A percentile compares a stretch with the other conserved stretches of the same genome.
Evolutionary conservation across 345 rosid genomes (phyloP).

Genomic region (Schrenkiella parvula): DNA sequence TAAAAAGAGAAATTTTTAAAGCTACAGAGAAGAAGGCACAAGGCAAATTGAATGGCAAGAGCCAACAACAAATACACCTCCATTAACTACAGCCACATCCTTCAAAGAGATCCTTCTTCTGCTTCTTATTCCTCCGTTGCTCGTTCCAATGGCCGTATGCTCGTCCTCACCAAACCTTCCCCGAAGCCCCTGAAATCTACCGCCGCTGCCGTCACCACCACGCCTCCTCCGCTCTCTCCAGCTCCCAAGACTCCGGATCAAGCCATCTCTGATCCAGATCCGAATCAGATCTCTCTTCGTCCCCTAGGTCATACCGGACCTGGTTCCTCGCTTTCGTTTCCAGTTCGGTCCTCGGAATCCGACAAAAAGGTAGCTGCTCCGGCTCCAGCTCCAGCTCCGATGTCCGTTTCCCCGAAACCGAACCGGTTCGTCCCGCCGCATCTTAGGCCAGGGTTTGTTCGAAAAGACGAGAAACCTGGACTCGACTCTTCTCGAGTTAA

Average conservation of each 20-base stretch:
- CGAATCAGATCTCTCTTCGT: constrained; percentile 60
- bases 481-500: constrained; percentile 10
- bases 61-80: constrained; percentile 63
- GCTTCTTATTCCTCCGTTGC: constrained; percentile 47
- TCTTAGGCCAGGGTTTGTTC: constrained; percentile 81
- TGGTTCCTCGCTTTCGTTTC: constrained; percentile 28
- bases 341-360: constrained; percentile 27
- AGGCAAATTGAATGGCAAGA: constrained; percentile 55
- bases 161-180: constrained; percentile 70
- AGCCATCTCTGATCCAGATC: constrained; percentile 17
- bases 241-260: constrained; percentile 29
- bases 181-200: constrained; percentile 42
- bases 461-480: constrained; percentile 55
- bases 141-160: constrained; percentile 79
- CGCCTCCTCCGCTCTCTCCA: constrained; percentile 26
- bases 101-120: constrained; percentile 45
- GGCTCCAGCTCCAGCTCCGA: constrained; percentile 13
- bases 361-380: constrained; percentile 23
- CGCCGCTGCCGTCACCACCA: neutral
- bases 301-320: constrained; percentile 54
- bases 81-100: constrained; percentile 69
- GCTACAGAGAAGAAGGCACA: neutral
- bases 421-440: constrained; percentile 82
- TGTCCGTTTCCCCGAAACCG: constrained; percentile 37
- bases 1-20: neutral